Conservation (phyloP, 2,329 filamentous ascomycete genomes). For the Alternaria sp. region DNA sequence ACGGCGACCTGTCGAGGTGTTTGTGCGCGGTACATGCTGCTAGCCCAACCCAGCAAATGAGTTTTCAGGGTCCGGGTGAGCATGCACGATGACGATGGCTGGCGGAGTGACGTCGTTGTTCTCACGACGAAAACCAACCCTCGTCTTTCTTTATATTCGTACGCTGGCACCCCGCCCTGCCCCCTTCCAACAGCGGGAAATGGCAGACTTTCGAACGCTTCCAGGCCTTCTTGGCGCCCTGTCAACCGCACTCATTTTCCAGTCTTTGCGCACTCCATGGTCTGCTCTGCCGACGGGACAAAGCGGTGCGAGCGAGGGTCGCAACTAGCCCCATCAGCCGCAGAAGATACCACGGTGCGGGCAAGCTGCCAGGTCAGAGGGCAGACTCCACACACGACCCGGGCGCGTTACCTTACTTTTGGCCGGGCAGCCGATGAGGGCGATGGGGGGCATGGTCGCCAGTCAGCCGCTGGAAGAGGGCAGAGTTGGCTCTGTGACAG, state of each 20-base stretch:
- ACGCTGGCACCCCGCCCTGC: conserved; percentile 26
- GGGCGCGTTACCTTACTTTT: conserved; percentile 19
- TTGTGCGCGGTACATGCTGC: conserved; percentile 3
- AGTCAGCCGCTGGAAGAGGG: conserved; percentile 19
- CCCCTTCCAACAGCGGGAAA: conserved; percentile 20
- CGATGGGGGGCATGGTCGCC: conserved; percentile 11
- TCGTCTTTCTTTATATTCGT: conserved; percentile 25
- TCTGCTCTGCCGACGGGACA: conserved; percentile 21
- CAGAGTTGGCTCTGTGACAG: conserved; percentile 13
- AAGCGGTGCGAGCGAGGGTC: conserved; percentile 19
- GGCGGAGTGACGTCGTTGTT: conserved; percentile 33
- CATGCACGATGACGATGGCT: conserved; percentile 39
- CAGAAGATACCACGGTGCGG: conserved; percentile 22
- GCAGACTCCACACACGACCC: conserved; percentile 22
- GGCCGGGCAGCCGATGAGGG: conserved; percentile 8
- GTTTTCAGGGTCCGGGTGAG: conserved; percentile 22
- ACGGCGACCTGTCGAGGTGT: background rate
- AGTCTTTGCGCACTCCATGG: conserved; percentile 7
- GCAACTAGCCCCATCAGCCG: conserved; percentile 27
- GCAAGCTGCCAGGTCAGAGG: conserved; percentile 20
- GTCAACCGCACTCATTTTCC: conserved; percentile 20
- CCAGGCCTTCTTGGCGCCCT: conserved; percentile 41
- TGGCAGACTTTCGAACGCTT: conserved; percentile 38
- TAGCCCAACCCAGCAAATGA: conserved; percentile 1
- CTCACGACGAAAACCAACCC: conserved; percentile 23